Percentiles rank a stretch among this genome's conserved stretches.
phyloP scores from a whole-genome alignment of 768 basidiomycete genomes.

The Agrocybe praecox region DNA sequence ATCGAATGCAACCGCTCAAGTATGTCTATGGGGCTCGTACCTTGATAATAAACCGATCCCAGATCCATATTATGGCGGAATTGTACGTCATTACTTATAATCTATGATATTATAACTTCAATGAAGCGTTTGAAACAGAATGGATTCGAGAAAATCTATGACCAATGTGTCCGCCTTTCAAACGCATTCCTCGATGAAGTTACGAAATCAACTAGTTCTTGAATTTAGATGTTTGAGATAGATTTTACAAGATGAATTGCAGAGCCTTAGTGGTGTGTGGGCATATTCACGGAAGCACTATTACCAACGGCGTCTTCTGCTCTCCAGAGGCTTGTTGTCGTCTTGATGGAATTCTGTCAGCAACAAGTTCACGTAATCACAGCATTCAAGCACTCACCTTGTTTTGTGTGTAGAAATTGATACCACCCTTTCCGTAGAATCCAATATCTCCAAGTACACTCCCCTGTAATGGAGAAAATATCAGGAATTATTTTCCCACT shows the following conservation, averaged over 20 bases:
- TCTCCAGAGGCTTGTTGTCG: constrained; percentile 91
- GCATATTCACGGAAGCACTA: constrained; percentile 86
- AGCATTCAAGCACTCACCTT: constrained; percentile 51
- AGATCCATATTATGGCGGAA: constrained; percentile 85
- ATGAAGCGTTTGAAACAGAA: constrained; percentile 34
- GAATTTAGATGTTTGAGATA: neutral
- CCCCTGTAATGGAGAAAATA: constrained; percentile 36
- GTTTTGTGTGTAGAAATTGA: constrained; percentile 96
- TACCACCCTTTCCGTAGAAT: constrained; percentile 91
- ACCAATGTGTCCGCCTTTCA: constrained; percentile 74
- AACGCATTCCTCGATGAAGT: constrained; percentile 81
- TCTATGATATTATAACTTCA: neutral
- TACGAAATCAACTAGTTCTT: constrained; percentile 25
- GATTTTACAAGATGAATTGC: neutral
- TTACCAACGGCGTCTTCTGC: constrained; percentile 81
- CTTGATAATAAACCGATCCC: constrained; percentile 69
- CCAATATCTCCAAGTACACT: constrained; percentile 85
- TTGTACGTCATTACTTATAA: constrained; percentile 38
- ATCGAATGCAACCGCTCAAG: constrained; percentile 55
- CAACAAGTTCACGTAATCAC: neutral
- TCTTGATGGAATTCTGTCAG: constrained; percentile 44
- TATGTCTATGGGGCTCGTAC: constrained; percentile 83
- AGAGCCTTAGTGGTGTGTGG: constrained; percentile 62
- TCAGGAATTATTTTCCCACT: neutral
- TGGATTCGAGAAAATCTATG: constrained; percentile 78